Conservation (phyloP, 2,329 filamentous ascomycete species). For the Chalaropsis thielavioides region DNA sequence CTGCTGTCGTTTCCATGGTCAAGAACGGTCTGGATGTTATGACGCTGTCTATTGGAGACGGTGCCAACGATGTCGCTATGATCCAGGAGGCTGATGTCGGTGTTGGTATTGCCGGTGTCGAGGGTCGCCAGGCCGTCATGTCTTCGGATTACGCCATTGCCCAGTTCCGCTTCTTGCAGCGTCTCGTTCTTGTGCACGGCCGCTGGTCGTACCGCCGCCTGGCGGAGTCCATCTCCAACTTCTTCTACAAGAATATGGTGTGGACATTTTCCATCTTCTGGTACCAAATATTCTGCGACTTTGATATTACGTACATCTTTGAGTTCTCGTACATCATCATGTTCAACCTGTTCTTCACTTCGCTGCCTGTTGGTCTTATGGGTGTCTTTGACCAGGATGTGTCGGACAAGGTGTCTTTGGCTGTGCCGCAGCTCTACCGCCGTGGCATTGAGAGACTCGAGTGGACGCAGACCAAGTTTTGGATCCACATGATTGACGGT, state of each 20-base stretch:
- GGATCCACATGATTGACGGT: constrained; percentile 91
- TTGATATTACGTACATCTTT: constrained; percentile 92
- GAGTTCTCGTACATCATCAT: constrained; percentile 96
- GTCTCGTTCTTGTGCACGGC: constrained; percentile 77
- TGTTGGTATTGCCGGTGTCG: constrained; percentile 85
- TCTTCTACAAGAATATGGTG: constrained; percentile 99
- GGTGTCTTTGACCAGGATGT: constrained; percentile 96
- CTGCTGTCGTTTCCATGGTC: constrained; percentile 90
- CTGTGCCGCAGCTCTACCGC: constrained; percentile 88
- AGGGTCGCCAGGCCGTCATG: constrained; percentile 88
- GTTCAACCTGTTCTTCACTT: constrained; percentile 95
- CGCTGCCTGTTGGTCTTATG: constrained; percentile 85
- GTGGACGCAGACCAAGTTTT: constrained; percentile 94
- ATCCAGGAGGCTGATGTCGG: constrained; percentile 96
- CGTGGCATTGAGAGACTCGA: constrained; percentile 90
- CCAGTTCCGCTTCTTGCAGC: constrained; percentile 77
- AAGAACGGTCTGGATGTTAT: constrained; percentile 91
- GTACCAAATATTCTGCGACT: constrained; percentile 92
- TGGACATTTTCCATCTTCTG: constrained; percentile 96
- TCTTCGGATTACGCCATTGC: constrained; percentile 92
- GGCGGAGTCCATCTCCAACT: constrained; percentile 89
- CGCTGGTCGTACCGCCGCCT: constrained; percentile 93
- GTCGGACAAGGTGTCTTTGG: constrained; percentile 80
- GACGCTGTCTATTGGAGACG: constrained; percentile 74
- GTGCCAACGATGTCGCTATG: constrained; percentile 94